Base-by-base conservation (phyloP, 371 early-diverging fungal species). In the Zopfochytrium polystomum region DNA sequence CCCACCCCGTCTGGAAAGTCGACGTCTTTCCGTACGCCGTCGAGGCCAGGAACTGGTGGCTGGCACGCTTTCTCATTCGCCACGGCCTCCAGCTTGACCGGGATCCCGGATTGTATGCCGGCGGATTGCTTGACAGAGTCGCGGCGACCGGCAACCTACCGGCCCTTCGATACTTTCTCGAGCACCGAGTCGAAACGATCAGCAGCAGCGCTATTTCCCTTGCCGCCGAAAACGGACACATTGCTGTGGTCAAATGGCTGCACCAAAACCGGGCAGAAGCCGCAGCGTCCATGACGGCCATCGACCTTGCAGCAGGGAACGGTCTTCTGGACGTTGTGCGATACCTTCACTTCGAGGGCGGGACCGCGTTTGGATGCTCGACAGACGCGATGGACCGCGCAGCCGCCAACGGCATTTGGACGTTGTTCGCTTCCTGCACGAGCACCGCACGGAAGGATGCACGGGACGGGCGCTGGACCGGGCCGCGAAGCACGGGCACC, bases 381-480 rank as follows among this genome's bases (percentile, higher is more conserved):
- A 33, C 55, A 1, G 11, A 23, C 3, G 63, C 67, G 4, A 66
- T 67, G 54, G 59, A 67, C 51, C 15, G 20, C 4, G 67, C 67
- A 15, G 63, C 67, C 2, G 32, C 3, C n/a, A 11, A n/a, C 63
- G 67, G 22, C 59, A 58, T 31, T 54, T 63, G 25, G 34, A 54
- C 18, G 34, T 63, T 15, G 57, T 67, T n/a, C 44, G 32, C 29
- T 67, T 50, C 38, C 50, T 68, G 6, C 61, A 66, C 33, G 31
- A 29, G 33, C 34, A 52, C 25, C 47, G 65, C 3, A 27, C n/a
- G 4, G 69, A 60, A 56, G 66, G 62, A 2, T 61, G 66, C 46
- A 66, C 65, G 11, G 5, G 43, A 11, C 44, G 53, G 26, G 69
- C 62, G 5, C 45, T 68, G 49, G 66, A 68, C 44, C 26, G 38